phyloP scores from a whole-genome alignment of 306 rosid species.

The Hylodesmum podocarpum region DNA sequence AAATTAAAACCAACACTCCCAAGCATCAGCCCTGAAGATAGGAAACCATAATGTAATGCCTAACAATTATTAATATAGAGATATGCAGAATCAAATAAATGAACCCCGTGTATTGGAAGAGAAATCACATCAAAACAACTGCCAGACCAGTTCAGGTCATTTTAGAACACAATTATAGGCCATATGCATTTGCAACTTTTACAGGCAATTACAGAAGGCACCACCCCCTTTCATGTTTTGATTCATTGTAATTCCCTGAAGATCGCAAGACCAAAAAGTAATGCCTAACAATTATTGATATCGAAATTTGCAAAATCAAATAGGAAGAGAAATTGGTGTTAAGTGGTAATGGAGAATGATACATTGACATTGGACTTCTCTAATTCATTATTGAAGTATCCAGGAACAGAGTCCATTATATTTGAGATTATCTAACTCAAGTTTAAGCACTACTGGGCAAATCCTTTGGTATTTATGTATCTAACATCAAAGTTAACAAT shows the following conservation, averaged over 20 bases:
- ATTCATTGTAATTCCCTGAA: no score
- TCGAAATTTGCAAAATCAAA: slow-evolving; percentile 22
- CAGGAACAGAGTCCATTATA: slow-evolving; percentile 1
- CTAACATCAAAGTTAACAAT: background rate
- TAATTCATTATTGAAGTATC: slow-evolving; percentile 7
- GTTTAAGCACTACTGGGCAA: background rate
- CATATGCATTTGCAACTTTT: no score
- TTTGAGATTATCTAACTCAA: slow-evolving; percentile 7
- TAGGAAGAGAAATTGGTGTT: background rate
- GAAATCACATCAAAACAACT: no score
- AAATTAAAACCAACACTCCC: background rate
- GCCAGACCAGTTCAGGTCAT: no score
- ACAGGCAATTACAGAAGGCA: no score
- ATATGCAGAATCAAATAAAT: slow-evolving; percentile 7
- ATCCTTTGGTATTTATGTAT: background rate
- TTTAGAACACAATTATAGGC: no score
- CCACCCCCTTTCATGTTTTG: no score
- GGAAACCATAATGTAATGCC: background rate
- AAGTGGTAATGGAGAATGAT: background rate
- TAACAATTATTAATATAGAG: background rate
- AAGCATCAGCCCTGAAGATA: background rate
- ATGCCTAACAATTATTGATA: background rate
- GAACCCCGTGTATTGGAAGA: background rate
- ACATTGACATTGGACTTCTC: background rate
- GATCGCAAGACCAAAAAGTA: no score